Evolutionary conservation across 1,139 yeast genomes (phyloP).

Genomic region (Saccharomycopsis phalli): DNA sequence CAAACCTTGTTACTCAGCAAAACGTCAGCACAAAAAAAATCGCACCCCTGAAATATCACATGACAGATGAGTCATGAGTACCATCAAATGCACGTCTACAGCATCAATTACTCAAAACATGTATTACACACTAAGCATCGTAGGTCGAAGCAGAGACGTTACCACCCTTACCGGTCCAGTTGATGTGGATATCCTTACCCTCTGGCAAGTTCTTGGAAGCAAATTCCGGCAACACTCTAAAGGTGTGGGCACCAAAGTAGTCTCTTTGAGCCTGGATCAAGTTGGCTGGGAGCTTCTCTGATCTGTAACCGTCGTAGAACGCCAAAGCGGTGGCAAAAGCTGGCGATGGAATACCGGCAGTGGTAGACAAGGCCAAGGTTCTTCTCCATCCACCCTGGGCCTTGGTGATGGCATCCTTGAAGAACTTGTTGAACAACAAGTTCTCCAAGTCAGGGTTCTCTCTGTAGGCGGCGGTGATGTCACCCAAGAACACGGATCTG

Average conservation of each 20-base stretch:
- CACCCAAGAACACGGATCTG: conserved; percentile 96
- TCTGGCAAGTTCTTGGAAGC: conserved; percentile 71
- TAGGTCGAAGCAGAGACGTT: conserved; percentile 91
- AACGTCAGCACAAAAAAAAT: background rate
- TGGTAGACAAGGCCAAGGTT: conserved; percentile 67
- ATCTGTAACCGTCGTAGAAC: conserved; percentile 98
- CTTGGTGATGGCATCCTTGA: conserved; percentile 65
- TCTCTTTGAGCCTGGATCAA: conserved; percentile 99
- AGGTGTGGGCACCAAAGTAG: conserved; percentile 99
- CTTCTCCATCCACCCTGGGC: conserved; percentile 97
- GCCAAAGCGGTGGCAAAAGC: conserved; percentile 95
- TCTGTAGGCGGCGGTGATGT: conserved; percentile 94
- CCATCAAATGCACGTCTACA: no score
- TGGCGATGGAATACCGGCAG: conserved; percentile 92
- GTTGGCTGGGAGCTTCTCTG: conserved; percentile 93
- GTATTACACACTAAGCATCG: conserved; percentile 63
- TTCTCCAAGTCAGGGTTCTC: conserved; percentile 89
- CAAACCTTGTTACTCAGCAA: no score
- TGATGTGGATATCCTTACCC: conserved; percentile 81
- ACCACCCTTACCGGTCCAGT: conserved; percentile 99
- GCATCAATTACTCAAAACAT: no score
- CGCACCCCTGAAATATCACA: no score
- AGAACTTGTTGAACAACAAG: conserved; percentile 92
- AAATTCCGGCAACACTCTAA: conserved; percentile 83
- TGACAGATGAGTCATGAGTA: no score